Evolutionary conservation across 306 rosid genomes (phyloP), one percentile per base, ranked within the genome.

Genomic region (Lathyrus oleraceus): DNA sequence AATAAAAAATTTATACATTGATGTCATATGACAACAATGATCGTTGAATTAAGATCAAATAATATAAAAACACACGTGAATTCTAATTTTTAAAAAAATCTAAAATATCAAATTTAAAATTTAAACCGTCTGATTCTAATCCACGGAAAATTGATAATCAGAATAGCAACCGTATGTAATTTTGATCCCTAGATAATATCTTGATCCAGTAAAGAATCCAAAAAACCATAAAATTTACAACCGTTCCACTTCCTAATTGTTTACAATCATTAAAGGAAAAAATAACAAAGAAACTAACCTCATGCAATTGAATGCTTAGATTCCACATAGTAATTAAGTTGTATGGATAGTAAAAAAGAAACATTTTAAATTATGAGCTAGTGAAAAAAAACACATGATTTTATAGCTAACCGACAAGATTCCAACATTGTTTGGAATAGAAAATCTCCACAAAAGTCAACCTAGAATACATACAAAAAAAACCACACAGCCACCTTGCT

Each of bases 381-480:
- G 72, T 69, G 74, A 64, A 42, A 42, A 57, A 40, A 47, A 79
- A 69, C 78, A 65, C 58, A 70, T 6, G 38, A 32, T 21, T 65
- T 52, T 78, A 54, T 49, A 57, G 53, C 64, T 19, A 74, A 60
- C 53, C 53, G 74, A 61, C 27, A 43, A 56, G 10, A 66, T 69
- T 70, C 67, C 70, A 49, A 56, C 17, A 53, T 54, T 39, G 78
- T 70, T 66, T 57, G 32, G 43, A 78, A 48, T 61, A 67, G 75
- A 73, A 73, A 76, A 60, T 67, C 12, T 70, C 51, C 8, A 35
- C 11, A 16, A 82, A 61, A 85, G 96, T 93, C 98, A 88, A 90
- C 69, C 75, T 69, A 80, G 51, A 85, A 82, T 84, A 70, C 80
- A 62, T 52, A 71, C 88, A 78, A 74, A 86, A 85, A 86, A 62